phyloP scores from a whole-genome alignment of 2,329 filamentous ascomycete genomes.

The Fusarium camptoceras region DNA sequence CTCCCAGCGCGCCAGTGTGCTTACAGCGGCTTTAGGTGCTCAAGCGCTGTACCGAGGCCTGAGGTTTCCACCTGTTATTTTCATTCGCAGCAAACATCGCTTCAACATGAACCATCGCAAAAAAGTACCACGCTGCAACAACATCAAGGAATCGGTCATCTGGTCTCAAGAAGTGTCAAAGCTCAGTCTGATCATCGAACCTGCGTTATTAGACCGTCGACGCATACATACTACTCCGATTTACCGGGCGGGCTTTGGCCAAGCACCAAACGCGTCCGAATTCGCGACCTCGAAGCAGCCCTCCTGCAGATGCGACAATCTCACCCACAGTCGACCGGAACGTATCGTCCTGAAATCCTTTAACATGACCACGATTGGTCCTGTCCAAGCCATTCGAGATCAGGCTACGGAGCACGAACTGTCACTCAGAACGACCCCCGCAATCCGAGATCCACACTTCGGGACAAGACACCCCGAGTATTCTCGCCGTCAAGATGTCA shows the following conservation, averaged over 20 bases:
- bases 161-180: not conserved
- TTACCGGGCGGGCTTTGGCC: not conserved
- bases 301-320: not conserved
- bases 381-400: not conserved
- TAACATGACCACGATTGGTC: not conserved
- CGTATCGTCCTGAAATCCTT: not conserved
- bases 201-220: not conserved
- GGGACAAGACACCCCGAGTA: slow-evolving; percentile 29
- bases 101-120: not conserved
- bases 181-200: not conserved
- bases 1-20: not conserved
- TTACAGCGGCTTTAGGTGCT: not conserved
- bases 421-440: slow-evolving; percentile 13
- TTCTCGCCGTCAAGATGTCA: not conserved
- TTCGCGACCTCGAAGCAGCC: not conserved
- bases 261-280: not conserved
- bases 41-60: not conserved
- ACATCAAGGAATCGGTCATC: not conserved
- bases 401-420: not conserved
- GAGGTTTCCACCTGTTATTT: not conserved
- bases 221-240: not conserved
- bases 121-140: not conserved
- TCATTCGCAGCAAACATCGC: not conserved
- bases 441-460: slow-evolving; percentile 18
- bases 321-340: not conserved